phyloP scores from a whole-genome alignment of 331 rosid species.

The Malus hybrid region DNA sequence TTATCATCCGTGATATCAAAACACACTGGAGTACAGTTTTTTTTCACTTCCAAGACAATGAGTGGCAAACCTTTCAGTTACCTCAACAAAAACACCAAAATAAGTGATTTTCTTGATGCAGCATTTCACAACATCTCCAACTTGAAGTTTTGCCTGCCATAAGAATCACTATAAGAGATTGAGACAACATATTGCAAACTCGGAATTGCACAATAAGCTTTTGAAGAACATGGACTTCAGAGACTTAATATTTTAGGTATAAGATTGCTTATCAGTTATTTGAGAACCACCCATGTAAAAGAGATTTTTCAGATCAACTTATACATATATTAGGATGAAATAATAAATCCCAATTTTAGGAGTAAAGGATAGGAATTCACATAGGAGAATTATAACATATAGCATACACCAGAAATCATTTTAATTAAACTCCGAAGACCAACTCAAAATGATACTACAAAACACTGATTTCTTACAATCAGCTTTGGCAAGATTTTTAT shows the following conservation, averaged over 20 bases:
- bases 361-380: neutral
- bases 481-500: too few species aligned
- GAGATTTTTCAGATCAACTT: neutral
- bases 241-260: neutral
- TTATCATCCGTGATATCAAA: neutral
- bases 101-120: slow-evolving; percentile 72
- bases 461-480: too few species aligned
- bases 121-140: slow-evolving; percentile 90
- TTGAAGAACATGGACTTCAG: neutral
- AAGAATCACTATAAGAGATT: slow-evolving; percentile 14
- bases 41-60: neutral
- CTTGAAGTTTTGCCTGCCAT: slow-evolving; percentile 75
- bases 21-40: neutral
- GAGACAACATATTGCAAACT: slow-evolving; percentile 5
- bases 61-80: slow-evolving; percentile 25
- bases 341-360: neutral
- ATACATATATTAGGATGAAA: neutral
- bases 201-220: neutral
- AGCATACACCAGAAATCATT: neutral
- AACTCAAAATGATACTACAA: neutral
- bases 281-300: neutral
- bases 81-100: slow-evolving; percentile 95
- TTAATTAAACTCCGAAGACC: neutral
- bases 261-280: neutral
- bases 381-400: neutral